Conservation (phyloP, 176 grass and related monocot species). For the Elymus sibiricus region DNA sequence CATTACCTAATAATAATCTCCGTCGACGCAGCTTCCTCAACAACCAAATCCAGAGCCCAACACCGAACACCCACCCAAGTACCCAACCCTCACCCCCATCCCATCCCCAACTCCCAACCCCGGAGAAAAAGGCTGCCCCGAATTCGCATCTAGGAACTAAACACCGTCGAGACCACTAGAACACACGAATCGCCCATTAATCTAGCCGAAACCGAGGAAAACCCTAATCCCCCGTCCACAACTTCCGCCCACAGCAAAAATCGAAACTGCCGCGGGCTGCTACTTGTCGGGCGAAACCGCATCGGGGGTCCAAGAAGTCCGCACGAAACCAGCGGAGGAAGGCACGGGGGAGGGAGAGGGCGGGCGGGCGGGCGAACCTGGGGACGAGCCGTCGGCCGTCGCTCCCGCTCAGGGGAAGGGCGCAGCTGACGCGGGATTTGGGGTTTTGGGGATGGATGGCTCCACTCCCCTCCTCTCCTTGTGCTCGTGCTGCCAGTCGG, state of each 20-base stretch:
- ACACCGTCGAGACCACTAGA: background rate
- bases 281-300: background rate
- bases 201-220: background rate
- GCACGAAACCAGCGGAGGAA: background rate
- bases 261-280: background rate
- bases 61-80: background rate
- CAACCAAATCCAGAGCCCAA: background rate
- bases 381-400: background rate
- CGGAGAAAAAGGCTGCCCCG: background rate
- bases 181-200: background rate
- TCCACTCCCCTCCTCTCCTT: background rate
- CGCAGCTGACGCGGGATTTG: background rate
- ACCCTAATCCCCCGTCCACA: background rate
- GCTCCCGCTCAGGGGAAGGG: background rate
- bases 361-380: constrained; percentile 3
- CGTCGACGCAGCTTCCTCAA: background rate
- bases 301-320: background rate
- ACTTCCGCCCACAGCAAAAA: background rate
- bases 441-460: background rate
- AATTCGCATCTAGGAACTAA: background rate
- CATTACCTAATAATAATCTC: background rate
- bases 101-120: background rate
- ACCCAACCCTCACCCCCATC: background rate
- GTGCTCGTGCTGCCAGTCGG: background rate
- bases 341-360: background rate